Conservation (phyloP, 1,284 basidiomycete species). For the Naganishia liquefaciens region DNA sequence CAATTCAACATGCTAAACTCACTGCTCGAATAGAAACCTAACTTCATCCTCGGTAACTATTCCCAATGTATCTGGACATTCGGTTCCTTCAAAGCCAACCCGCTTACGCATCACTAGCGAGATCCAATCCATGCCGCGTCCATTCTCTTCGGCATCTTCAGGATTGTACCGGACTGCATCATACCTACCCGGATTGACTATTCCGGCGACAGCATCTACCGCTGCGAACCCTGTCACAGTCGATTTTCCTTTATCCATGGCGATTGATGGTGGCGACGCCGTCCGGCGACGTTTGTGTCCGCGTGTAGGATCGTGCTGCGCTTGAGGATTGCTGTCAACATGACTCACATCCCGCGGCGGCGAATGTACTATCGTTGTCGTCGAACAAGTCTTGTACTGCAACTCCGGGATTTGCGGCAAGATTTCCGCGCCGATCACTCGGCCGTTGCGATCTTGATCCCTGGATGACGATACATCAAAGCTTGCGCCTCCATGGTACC, state of each 20-base stretch:
- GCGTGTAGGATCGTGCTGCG: neutral
- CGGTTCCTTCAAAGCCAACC: conserved; percentile 10
- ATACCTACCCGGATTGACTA: conserved; percentile 4
- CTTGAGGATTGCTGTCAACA: neutral
- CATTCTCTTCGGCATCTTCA: conserved; percentile 19
- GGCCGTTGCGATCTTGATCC: conserved; percentile 15
- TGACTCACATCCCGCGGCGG: neutral
- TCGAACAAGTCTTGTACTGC: conserved; percentile 3
- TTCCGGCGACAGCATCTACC: neutral
- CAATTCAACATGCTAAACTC: conserved; percentile 24
- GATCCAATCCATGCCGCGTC: conserved; percentile 18
- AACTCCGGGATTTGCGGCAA: neutral
- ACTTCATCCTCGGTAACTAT: conserved; percentile 41
- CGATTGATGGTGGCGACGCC: neutral
- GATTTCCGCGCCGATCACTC: neutral
- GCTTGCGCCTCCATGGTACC: conserved; percentile 3
- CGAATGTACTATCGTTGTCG: conserved; percentile 8
- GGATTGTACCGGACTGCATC: conserved; percentile 15
- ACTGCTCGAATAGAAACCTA: conserved; percentile 46
- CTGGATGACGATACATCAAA: conserved; percentile 2
- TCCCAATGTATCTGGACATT: conserved; percentile 42
- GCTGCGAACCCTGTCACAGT: neutral
- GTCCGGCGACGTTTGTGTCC: conserved; percentile 12
- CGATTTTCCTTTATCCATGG: neutral
- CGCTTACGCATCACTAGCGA: conserved; percentile 12